phyloP scores from a whole-genome alignment of 495 filamentous ascomycete species.

The Neurospora tetrasperma region DNA sequence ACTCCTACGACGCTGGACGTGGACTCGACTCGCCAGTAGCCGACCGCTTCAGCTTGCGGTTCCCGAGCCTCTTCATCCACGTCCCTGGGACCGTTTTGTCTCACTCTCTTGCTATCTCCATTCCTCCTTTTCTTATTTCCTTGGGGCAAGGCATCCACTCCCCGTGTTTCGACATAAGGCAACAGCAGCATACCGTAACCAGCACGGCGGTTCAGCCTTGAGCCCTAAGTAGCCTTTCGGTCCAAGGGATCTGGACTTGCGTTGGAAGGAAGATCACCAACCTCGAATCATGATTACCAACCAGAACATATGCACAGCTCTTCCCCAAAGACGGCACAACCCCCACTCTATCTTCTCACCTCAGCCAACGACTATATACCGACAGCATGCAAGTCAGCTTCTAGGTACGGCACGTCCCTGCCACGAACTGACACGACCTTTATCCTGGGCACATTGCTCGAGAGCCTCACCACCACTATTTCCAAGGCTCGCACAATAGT shows the following conservation, averaged over 20 bases:
- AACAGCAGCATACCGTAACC: neutral
- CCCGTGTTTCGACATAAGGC: neutral
- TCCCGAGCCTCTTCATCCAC: neutral
- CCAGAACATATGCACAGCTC: neutral
- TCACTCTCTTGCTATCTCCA: neutral
- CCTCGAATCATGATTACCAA: neutral
- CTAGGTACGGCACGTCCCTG: neutral
- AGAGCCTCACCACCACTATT: neutral
- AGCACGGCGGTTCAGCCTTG: neutral
- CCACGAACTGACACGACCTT: neutral
- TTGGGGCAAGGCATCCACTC: neutral
- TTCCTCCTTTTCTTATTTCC: neutral
- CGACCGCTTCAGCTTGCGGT: neutral
- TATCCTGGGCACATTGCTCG: neutral
- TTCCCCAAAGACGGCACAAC: neutral
- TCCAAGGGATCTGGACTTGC: neutral
- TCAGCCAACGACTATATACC: neutral
- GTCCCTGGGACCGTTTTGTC: neutral
- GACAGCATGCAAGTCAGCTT: neutral
- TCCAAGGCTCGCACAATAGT: neutral
- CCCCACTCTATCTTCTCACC: neutral
- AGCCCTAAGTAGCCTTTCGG: neutral
- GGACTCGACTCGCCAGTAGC: neutral
- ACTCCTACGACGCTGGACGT: neutral
- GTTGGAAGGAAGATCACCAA: neutral